A percentile compares a stretch with the other conserved stretches of the same genome.
phyloP scores from a whole-genome alignment of 331 rosid species.

The Cydonia oblonga region DNA sequence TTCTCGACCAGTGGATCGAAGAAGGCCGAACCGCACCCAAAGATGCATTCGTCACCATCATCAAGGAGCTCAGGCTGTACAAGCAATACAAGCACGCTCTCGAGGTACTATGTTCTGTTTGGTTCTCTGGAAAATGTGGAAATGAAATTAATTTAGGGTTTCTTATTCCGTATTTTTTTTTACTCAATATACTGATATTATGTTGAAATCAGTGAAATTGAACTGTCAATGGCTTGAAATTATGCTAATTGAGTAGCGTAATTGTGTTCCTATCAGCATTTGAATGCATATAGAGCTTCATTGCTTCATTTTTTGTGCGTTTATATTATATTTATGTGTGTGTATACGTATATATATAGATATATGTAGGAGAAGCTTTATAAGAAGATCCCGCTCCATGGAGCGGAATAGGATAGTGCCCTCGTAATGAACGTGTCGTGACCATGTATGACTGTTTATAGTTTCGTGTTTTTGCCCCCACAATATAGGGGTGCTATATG shows the following conservation, averaged over 20 bases:
- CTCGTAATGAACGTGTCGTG: too few species aligned
- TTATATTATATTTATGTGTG: too few species aligned
- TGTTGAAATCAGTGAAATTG: not conserved
- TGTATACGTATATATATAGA: too few species aligned
- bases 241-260: not conserved
- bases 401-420: too few species aligned
- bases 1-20: constrained; percentile 19
- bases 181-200: not conserved
- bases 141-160: not conserved
- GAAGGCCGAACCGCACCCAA: constrained; percentile 1
- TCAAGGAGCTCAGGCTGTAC: constrained; percentile 20
- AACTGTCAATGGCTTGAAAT: not conserved
- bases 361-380: too few species aligned
- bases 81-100: constrained; percentile 16
- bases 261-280: not conserved
- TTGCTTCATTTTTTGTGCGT: too few species aligned
- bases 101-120: constrained; percentile 9
- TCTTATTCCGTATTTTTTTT: not conserved
- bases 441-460: too few species aligned
- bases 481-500: too few species aligned
- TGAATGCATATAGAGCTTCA: not conserved
- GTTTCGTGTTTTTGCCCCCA: too few species aligned
- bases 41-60: not conserved
- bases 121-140: not conserved
- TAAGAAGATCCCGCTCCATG: too few species aligned